Percentiles rank a stretch among this genome's conserved stretches.
phyloP scores from a whole-genome alignment of 148 eudicot species.

The Fallopia convolvulus region DNA sequence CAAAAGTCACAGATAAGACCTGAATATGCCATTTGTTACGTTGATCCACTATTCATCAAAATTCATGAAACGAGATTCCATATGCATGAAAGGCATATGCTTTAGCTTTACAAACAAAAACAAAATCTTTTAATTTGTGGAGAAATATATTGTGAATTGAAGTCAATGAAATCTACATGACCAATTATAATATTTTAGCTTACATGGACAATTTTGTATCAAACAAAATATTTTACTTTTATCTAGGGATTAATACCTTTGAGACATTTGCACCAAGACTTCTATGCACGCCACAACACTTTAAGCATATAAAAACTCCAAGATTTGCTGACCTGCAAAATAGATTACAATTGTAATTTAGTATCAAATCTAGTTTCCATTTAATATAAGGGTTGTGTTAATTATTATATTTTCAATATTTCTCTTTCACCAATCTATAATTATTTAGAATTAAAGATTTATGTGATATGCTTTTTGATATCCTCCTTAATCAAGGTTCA shows the following conservation, averaged over 20 bases:
- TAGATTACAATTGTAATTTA: neutral
- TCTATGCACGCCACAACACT: slow-evolving; percentile 93
- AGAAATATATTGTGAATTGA: no score
- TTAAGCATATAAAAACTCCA: slow-evolving; percentile 92
- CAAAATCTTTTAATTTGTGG: no score
- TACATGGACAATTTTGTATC: no score
- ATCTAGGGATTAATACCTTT: slow-evolving; percentile 36
- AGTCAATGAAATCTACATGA: no score
- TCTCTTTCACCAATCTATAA: neutral
- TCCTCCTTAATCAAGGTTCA: neutral
- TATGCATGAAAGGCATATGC: neutral
- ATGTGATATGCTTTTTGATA: no score
- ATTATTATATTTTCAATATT: neutral
- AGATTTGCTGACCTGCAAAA: slow-evolving; percentile 82
- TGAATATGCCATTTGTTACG: slow-evolving; percentile 14
- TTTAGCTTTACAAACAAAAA: neutral
- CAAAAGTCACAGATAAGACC: slow-evolving; percentile 93
- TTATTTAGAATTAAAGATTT: no score
- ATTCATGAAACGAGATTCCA: neutral
- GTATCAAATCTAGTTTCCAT: neutral
- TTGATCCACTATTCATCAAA: neutral
- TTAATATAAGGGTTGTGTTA: neutral
- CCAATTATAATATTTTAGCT: no score
- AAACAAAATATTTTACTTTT: no score
- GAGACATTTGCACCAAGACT: slow-evolving; percentile 84